Evolutionary conservation across 2,329 filamentous ascomycete genomes (phyloP).

Genomic region (Botryosphaeria dothidea): DNA sequence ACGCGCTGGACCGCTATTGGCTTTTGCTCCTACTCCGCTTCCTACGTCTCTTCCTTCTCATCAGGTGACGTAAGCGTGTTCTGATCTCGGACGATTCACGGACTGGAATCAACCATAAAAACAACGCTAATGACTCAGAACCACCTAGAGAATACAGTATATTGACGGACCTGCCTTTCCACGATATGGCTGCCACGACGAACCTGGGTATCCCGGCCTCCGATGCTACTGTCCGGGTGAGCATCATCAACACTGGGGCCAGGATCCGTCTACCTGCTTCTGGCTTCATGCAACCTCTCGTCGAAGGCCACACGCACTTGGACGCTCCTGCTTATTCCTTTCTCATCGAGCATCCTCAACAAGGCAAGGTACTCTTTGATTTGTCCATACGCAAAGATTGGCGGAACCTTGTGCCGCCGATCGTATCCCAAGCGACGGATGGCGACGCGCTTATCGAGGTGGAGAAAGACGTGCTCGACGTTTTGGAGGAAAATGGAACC

Average conservation of each 20-base stretch:
- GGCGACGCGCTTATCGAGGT: conserved; percentile 41
- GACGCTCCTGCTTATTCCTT: not conserved
- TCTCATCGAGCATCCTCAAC: not conserved
- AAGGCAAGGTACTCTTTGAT: conserved; percentile 4
- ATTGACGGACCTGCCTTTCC: too few species aligned
- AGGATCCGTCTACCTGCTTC: not conserved
- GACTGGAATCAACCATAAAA: too few species aligned
- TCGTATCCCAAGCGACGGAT: conserved; percentile 26
- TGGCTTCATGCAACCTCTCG: not conserved
- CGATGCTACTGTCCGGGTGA: not conserved
- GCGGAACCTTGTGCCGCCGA: conserved; percentile 32
- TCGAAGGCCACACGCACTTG: conserved; percentile 2
- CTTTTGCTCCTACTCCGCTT: too few species aligned
- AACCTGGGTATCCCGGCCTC: conserved; percentile 24
- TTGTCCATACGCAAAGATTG: conserved; percentile 47
- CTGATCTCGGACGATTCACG: too few species aligned
- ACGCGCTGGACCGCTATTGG: too few species aligned
- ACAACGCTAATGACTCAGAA: too few species aligned
- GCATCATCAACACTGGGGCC: conserved; percentile 6
- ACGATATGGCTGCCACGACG: not conserved
- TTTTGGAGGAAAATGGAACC: conserved; percentile 24
- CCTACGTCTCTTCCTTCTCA: too few species aligned
- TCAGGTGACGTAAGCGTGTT: too few species aligned
- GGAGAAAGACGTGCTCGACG: conserved; percentile 35
- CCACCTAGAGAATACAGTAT: too few species aligned